Evolutionary conservation across 768 basidiomycete genomes (phyloP).

Genomic region (Lentinula aciculospora): DNA sequence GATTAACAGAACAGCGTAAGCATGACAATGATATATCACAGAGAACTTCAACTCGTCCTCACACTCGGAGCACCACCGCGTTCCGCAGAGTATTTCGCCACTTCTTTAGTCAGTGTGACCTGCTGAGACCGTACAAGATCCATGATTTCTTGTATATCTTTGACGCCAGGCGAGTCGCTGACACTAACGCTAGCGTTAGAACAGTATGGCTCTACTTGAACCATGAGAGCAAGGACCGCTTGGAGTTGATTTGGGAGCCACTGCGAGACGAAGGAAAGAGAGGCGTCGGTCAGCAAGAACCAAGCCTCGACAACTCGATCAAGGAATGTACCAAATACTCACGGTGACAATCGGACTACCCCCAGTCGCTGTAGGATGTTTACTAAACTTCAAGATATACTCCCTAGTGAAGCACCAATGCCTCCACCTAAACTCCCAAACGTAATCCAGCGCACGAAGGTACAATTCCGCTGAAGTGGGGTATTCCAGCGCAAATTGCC

Average conservation of each 20-base stretch:
- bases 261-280: background rate
- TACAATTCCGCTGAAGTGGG: slow-evolving; percentile 15
- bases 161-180: background rate
- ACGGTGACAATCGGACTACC: slow-evolving; percentile 16
- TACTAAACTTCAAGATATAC: slow-evolving; percentile 22
- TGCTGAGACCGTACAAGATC: background rate
- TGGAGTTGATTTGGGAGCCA: background rate
- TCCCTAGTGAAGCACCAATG: slow-evolving; percentile 29
- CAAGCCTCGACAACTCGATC: background rate
- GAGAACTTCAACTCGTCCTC: background rate
- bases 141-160: background rate
- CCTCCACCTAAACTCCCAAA: slow-evolving; percentile 23
- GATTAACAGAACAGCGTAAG: no score
- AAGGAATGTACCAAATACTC: background rate
- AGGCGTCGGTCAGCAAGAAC: background rate
- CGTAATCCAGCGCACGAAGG: slow-evolving; percentile 19
- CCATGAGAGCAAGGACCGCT: background rate
- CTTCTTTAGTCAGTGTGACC: background rate
- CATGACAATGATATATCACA: no score
- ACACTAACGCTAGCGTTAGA: background rate
- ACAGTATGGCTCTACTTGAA: background rate
- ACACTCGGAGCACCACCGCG: background rate
- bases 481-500: slow-evolving; percentile 17
- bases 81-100: background rate
- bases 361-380: slow-evolving; percentile 23